Base-by-base conservation (phyloP, 768 basidiomycete species). In the Butyriboletus loyo region DNA sequence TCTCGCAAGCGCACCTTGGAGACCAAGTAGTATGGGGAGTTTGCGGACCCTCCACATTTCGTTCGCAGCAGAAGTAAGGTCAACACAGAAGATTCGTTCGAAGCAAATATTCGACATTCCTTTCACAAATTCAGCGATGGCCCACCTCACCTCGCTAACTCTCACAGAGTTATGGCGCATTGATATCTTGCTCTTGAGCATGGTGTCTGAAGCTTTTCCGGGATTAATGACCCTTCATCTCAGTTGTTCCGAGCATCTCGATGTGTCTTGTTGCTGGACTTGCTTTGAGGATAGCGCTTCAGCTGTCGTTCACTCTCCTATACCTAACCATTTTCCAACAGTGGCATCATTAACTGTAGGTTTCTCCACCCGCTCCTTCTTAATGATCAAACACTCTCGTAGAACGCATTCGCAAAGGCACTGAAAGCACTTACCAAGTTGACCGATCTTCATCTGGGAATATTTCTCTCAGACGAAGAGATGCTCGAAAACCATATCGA, bases 281-380 rank as follows among this genome's bases (percentile, higher is more conserved):
- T 89, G 87, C 63, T 82, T 82, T 53, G 82, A 83, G 67, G 85
- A 86, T 38, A 83, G 79, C 43, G 70, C 81, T 24, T 75, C 70
- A 9, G 73, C 75, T 45, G 75, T 76, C 24, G 53, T 76, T 4
- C 85, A 88, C 66, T 89, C 86, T 7, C 86, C 86, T 0, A 73
- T 89, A 50, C 81, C 81, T 7, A 77, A 79, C 17, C 63, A 75
- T 25, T 84, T 75, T 58, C 49, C 65, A 15, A 71, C 74, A 25
- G 73, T 70, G 8, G 59, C 68, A 41, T 65, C 68, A 13, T 70
- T 89, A 51, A 77, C 79, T 48, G 87, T 89, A 67, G 65, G 84
- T 71, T 22, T 30, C 31, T 39, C 8, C n/a, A 4, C 31, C 2
- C 9, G 8, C 21, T 32, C 17, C 24, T 30, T 25, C 19, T 49